Evolutionary conservation across 345 rosid genomes (phyloP), one percentile per base, ranked within the genome.

Genomic region (Gossypium stocksii): DNA sequence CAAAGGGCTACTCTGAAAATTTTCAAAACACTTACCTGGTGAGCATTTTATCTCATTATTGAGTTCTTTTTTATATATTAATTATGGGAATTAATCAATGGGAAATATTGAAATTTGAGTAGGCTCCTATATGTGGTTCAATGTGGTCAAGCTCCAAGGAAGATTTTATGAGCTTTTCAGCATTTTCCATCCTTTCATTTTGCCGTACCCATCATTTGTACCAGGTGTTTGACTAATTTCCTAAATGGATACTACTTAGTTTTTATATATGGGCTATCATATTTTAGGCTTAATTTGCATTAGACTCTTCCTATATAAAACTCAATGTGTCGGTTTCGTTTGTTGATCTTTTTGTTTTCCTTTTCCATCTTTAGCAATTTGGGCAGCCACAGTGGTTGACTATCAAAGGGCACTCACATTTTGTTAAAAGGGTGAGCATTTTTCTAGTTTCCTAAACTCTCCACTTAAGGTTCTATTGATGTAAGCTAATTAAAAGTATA

Each of bases 321-420:
- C 44, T 14, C 43, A 62, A 27, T 16, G 9, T 2, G 66, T 34
- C 9, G 4, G 16, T 29, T 62, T 56, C 16, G 61, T 49, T 61
- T 16, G 14, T 25, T 81, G 4, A 7, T 56, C 4, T 52, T 52
- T 52, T 52, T 16, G 8, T 52, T 52, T 34, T 65, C 17, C 53
- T 44, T 66, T 44, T 20, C 29, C 4, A 44, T 49, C 1, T 78
- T 68, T 80, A 94, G 98, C 83, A 90, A 58, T 83, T 87, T 77
- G 97, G 97, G 53, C 85, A 92, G 58, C 98, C 97, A 41, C 97
- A 89, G 58, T 94, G 94, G 98, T 87, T 94, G 25, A 92, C 97
- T n/a, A 90, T 93, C 54, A 81, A 72, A 64, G 20, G 84, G 66
- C 86, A 91, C 66, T 93, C 98, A 2, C 89, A 85, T 63, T 92